phyloP scores from a whole-genome alignment of 352 stramenopile genomes.

The Aphanomyces euteiches region DNA sequence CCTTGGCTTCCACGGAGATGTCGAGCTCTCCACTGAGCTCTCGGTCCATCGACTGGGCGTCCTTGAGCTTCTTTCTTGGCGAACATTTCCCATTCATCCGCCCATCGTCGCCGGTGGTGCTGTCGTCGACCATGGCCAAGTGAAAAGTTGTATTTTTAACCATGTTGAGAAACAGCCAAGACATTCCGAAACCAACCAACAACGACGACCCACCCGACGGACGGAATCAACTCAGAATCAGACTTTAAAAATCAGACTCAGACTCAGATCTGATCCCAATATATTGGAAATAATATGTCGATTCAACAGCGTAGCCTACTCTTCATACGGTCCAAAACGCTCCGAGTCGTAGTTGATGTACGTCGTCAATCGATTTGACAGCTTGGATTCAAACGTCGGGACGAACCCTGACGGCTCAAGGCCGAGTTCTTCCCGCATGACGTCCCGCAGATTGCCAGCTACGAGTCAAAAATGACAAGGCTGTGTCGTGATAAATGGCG shows the following conservation, averaged over 20 bases:
- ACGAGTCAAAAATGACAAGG: not conserved
- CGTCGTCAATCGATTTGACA: conserved; percentile 27
- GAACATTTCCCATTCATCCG: not conserved
- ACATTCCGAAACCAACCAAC: no score
- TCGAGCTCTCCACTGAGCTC: not conserved
- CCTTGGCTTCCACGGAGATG: not conserved
- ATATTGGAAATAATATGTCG: not conserved
- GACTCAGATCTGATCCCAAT: not conserved
- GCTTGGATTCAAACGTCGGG: conserved; percentile 31
- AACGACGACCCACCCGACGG: no score
- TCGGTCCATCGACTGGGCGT: not conserved
- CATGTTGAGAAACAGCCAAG: no score
- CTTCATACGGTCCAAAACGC: conserved; percentile 24
- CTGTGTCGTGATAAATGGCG: not conserved
- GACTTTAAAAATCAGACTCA: no score
- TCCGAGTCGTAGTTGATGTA: conserved; percentile 32
- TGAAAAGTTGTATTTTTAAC: not conserved
- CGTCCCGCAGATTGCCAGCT: conserved; percentile 22
- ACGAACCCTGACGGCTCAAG: conserved; percentile 21
- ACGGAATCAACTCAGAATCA: no score
- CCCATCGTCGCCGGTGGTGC: not conserved
- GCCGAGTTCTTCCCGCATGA: conserved; percentile 21
- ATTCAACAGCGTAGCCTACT: not conserved
- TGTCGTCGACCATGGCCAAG: conserved; percentile 4
- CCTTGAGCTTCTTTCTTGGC: conserved; percentile 11